Base-by-base conservation (phyloP, 23 red algal genomes). In the Agarophyton chilense region DNA sequence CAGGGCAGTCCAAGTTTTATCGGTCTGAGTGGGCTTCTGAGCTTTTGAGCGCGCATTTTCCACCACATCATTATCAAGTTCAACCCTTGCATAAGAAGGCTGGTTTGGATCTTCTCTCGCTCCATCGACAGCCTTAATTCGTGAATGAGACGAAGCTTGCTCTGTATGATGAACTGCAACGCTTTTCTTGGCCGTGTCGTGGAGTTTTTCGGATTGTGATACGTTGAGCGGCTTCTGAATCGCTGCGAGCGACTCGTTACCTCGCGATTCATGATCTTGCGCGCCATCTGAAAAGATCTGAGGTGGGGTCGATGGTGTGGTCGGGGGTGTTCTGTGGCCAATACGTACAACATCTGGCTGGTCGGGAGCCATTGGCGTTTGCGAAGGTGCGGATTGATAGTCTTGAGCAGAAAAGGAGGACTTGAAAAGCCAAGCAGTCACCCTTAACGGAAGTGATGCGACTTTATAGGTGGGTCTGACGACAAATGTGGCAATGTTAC, bases 381-480 rank as follows among this genome's bases (percentile, higher is more conserved):
- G 26, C 22, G 60, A 14, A 0, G 3, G 60, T 18, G 16, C 2
- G 31, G 29, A 12, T 65, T 29, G 68, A 74, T 19, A 74, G 25
- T 47, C 68, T 9, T 0, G 68, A 17, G 4, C 36, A 25, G 10
- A 42, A 26, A 74, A 49, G 39, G 68, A 26, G 14, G 29, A 1
- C 13, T 49, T 74, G 41, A 80, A 80, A 58, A 80, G 25, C 54
- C 76, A 58, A 21, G 44, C 22, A 5, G 76, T 45, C 5, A 86
- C 36, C 44, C 82, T 46, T 12, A 89, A 67, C 4, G 85, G 85
- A 0, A 52, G n/a, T 4, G 60, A 77, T 38, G 39, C 54, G 46
- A 89, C 61, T 16, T 63, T 78, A 19, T 62, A 44, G 12, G 72
- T 52, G 14, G 88, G 88, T 38, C 88, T 50, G 60, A 91, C 75